Evolutionary conservation across 208 protist species (phyloP).

Genomic region (Phytomonas francai): DNA sequence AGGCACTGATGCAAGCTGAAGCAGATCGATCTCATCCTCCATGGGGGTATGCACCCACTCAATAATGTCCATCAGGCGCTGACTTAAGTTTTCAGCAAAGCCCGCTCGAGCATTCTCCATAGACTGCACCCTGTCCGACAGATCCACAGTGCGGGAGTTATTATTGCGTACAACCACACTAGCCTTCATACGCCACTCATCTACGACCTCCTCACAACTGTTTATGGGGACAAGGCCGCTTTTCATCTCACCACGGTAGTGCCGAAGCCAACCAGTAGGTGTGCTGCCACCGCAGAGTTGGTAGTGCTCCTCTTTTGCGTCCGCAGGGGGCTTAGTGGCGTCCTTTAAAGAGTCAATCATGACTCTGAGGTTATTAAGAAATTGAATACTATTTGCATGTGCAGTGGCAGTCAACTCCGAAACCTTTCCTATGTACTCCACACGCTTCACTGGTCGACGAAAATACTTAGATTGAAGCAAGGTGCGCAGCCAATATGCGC

Average conservation of each 20-base stretch:
- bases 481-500: constrained; percentile 35
- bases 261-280: constrained; percentile 59
- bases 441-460: constrained; percentile 35
- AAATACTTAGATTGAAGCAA: constrained; percentile 51
- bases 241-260: constrained; percentile 18
- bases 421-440: constrained; percentile 28
- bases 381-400: constrained; percentile 35
- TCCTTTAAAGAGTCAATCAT: constrained; percentile 44
- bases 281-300: constrained; percentile 51
- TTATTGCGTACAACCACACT: constrained; percentile 69
- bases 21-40: constrained; percentile 27
- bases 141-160: constrained; percentile 29
- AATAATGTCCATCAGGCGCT: constrained; percentile 22
- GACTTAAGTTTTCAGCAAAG: constrained; percentile 23
- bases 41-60: constrained; percentile 46
- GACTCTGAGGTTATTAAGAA: constrained; percentile 38
- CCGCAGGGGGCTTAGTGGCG: constrained; percentile 18
- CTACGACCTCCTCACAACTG: constrained; percentile 28
- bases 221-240: not conserved
- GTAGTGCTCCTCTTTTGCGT: constrained; percentile 13
- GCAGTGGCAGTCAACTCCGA: constrained; percentile 23
- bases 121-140: constrained; percentile 19
- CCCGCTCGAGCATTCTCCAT: constrained; percentile 24
- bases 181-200: constrained; percentile 81
- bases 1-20: constrained; percentile 27